phyloP scores from a whole-genome alignment of 768 basidiomycete genomes.

The Suillus decipiens region DNA sequence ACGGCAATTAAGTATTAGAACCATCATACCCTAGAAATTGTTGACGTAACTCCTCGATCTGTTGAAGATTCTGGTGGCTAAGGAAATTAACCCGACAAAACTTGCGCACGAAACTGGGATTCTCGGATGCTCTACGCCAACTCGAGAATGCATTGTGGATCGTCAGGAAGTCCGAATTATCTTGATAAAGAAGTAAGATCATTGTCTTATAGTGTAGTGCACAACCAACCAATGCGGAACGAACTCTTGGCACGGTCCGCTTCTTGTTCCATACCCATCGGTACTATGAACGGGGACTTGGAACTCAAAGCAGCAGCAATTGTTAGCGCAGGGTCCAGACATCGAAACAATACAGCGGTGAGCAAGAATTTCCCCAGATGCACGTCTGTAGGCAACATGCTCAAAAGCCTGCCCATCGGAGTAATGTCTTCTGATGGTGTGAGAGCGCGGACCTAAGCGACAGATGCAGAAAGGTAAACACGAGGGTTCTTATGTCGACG shows the following conservation, averaged over 20 bases:
- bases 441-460: slow-evolving; percentile 74
- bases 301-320: slow-evolving; percentile 92
- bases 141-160: slow-evolving; percentile 87
- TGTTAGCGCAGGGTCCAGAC: slow-evolving; percentile 94
- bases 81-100: slow-evolving; percentile 83
- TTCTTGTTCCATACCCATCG: slow-evolving; percentile 84
- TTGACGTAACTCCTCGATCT: slow-evolving; percentile 94
- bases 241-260: slow-evolving; percentile 81
- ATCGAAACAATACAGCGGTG: slow-evolving; percentile 80
- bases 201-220: slow-evolving; percentile 1
- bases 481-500: slow-evolving; percentile 13
- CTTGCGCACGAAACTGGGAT: slow-evolving; percentile 59
- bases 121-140: slow-evolving; percentile 79
- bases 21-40: slow-evolving; percentile 71
- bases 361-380: slow-evolving; percentile 94
- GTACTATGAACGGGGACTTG: slow-evolving; percentile 91
- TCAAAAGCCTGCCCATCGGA: slow-evolving; percentile 86
- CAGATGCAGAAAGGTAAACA: slow-evolving; percentile 10
- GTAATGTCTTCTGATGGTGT: slow-evolving; percentile 90
- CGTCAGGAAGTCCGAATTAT: slow-evolving; percentile 94
- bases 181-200: slow-evolving; percentile 39
- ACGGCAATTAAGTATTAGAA: slow-evolving; percentile 9
- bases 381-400: slow-evolving; percentile 93
- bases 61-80: slow-evolving; percentile 90
- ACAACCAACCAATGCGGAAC: slow-evolving; percentile 69